Evolutionary conservation across 768 basidiomycete genomes (phyloP).

Genomic region (Trametes elegans): DNA sequence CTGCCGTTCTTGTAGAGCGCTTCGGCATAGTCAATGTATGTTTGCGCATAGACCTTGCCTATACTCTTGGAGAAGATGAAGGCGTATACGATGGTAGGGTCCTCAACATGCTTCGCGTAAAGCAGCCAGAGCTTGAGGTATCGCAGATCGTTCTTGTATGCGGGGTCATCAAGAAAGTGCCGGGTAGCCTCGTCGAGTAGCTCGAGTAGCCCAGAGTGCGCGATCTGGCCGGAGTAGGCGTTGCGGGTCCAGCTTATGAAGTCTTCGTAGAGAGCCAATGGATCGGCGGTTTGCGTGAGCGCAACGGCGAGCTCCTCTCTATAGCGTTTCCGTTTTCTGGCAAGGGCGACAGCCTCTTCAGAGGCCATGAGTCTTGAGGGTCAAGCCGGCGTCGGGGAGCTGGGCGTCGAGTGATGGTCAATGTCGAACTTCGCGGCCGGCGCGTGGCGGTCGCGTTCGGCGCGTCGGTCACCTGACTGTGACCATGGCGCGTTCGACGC

Average conservation of each 20-base stretch:
- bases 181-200: slow-evolving; percentile 82
- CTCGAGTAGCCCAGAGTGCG: slow-evolving; percentile 70
- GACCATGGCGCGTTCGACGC: no score
- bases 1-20: slow-evolving; percentile 72
- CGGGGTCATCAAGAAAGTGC: slow-evolving; percentile 77
- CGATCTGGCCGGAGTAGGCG: slow-evolving; percentile 69
- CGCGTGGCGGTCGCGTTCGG: slow-evolving; percentile 14
- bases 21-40: slow-evolving; percentile 91
- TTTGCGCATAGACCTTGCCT: slow-evolving; percentile 67
- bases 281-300: slow-evolving; percentile 77
- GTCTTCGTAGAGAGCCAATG: slow-evolving; percentile 78
- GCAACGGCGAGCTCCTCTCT: slow-evolving; percentile 47
- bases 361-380: slow-evolving; percentile 10
- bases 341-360: slow-evolving; percentile 13
- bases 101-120: slow-evolving; percentile 79
- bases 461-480: slow-evolving; percentile 18
- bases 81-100: slow-evolving; percentile 58
- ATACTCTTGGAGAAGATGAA: slow-evolving; percentile 51
- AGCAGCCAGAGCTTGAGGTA: slow-evolving; percentile 92
- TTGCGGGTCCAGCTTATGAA: slow-evolving; percentile 91
- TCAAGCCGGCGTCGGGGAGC: not conserved
- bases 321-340: slow-evolving; percentile 25
- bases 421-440: slow-evolving; percentile 7
- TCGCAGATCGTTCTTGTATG: slow-evolving; percentile 84
- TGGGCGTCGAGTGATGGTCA: not conserved